phyloP scores from a whole-genome alignment of 83 land plant genomes.

The Picea abies region DNA sequence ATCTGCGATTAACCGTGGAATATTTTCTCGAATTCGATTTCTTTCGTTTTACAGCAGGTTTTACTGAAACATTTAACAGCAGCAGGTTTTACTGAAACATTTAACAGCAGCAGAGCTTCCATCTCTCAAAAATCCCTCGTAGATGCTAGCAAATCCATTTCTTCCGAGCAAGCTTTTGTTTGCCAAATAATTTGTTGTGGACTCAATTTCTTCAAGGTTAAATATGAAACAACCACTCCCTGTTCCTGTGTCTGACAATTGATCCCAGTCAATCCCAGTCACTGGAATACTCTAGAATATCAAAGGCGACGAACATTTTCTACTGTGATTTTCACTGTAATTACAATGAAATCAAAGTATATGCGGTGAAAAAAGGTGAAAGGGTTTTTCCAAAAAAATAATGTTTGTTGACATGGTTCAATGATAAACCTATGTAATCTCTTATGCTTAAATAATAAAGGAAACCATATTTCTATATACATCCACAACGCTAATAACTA shows the following conservation, averaged over 20 bases:
- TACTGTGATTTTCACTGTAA: constrained; percentile 1
- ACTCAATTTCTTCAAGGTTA: constrained; percentile 40
- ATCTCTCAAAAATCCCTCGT: constrained; percentile 39
- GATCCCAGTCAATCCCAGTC: constrained; percentile 15
- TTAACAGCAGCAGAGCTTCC: constrained; percentile 36
- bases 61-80: constrained; percentile 37
- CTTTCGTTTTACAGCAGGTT: constrained; percentile 22
- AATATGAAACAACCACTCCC: constrained; percentile 13
- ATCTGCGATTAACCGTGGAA: constrained; percentile 21
- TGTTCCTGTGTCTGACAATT: not conserved
- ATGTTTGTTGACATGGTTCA: no score
- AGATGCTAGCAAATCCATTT: constrained; percentile 27
- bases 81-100: constrained; percentile 25
- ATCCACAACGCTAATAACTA: no score
- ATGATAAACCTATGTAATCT: no score
- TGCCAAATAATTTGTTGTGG: constrained; percentile 44
- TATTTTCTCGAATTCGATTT: constrained; percentile 21
- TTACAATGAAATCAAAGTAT: not conserved
- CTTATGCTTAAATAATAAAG: no score
- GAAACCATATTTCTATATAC: no score
- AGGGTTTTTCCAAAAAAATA: no score
- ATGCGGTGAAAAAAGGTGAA: no score
- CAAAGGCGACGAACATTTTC: not conserved
- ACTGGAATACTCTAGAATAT: constrained; percentile 5
- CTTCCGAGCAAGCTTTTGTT: constrained; percentile 34